Percentiles rank a stretch among this genome's conserved stretches.
Evolutionary conservation across 2,329 filamentous ascomycete species (phyloP).

Genomic region (Penicillium olsonii): DNA sequence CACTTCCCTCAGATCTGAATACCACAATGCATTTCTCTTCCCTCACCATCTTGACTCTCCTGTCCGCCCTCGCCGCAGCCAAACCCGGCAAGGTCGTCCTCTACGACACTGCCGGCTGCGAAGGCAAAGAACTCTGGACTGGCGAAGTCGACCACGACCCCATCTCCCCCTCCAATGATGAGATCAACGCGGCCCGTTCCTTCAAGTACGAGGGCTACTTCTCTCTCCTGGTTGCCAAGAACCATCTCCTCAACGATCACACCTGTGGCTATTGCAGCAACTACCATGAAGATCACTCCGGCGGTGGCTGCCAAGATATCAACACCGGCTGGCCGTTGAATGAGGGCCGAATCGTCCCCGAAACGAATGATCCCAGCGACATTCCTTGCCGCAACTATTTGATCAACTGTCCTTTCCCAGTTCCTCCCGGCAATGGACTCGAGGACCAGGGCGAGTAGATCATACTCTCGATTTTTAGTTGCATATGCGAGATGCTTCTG

Average conservation of each 20-base stretch:
- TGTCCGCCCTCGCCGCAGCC: constrained; percentile 2
- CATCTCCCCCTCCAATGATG: constrained; percentile 5
- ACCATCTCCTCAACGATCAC: constrained; percentile 7
- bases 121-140: constrained; percentile 5
- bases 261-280: constrained; percentile 8
- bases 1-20: not conserved
- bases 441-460: not conserved
- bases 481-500: too few species aligned
- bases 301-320: constrained; percentile 7
- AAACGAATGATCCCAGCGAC: constrained; percentile 5
- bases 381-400: constrained; percentile 5
- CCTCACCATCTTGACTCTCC: constrained; percentile 1
- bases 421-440: constrained; percentile 4
- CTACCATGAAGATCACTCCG: constrained; percentile 5
- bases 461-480: too few species aligned
- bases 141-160: constrained; percentile 5
- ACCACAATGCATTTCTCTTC: constrained; percentile 4
- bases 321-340: constrained; percentile 7
- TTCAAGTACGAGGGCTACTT: constrained; percentile 9
- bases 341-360: constrained; percentile 5
- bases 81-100: constrained; percentile 5
- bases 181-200: constrained; percentile 4
- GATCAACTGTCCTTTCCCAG: constrained; percentile 8
- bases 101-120: constrained; percentile 6
- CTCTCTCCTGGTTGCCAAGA: constrained; percentile 5